Base-by-base conservation (phyloP, 352 stramenopile species). In the Phytophthora pluvialis region DNA sequence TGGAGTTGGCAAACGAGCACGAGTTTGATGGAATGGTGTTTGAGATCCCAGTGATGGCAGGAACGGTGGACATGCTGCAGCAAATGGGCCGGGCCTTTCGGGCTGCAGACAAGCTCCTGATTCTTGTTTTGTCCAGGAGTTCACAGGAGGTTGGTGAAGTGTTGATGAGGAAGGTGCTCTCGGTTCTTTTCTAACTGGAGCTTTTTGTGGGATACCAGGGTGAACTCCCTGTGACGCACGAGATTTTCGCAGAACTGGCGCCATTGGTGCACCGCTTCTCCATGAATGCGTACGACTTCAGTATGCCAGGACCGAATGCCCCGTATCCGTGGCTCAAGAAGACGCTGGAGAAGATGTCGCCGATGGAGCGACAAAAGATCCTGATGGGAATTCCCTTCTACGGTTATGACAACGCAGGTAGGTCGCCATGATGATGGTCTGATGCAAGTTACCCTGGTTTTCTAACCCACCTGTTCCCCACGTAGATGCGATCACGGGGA, bases 211-310 rank as follows among this genome's bases (percentile, higher is more conserved):
- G 9, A 8, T 55, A 42, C 26, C 50, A 88, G 81, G 81, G 80
- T 29, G 69, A 75, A 16, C 39, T 90, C 15, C 60, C 83, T 43
- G 60, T 93, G 36, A 78, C 80, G 18, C 73, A 81, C 45, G 78
- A 86, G 9, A 56, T 93, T 57, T 82, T 93, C 28, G 44, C 68
- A 9, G 58, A 87, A 26, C 51, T 94, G 28, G 67, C 82, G 21
- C 80, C 82, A 13, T 9, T 85, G 33, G 86, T 94, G 21, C 82
- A 94, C 45, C 83, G 86, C 8, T 93, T 93, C 54, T 89, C 83
- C 18, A 82, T 94, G 73, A 94, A 94, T 60, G 86, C 86, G 33
- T 94, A 94, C 64, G 86, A 94, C 53, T 89, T 80, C 62, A 73
- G 75, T 42, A 48, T 50, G 1, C 83, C 79, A 11, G 86, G 86